A percentile compares a stretch with the other conserved stretches of the same genome.
Conservation (phyloP, 495 filamentous ascomycete species). For the Annulohypoxylon maeteangense region DNA sequence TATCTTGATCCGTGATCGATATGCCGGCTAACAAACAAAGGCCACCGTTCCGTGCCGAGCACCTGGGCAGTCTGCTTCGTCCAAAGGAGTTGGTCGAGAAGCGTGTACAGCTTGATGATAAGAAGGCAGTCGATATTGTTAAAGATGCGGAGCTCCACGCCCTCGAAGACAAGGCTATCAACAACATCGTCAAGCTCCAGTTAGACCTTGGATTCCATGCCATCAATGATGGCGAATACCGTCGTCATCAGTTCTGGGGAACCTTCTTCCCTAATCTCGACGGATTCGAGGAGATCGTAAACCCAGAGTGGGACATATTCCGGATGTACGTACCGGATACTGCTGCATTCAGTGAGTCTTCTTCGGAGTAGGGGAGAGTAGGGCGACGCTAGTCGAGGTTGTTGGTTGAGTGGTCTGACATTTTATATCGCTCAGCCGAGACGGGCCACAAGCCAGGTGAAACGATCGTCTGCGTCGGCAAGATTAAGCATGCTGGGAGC, state of each 20-base stretch:
- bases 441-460: slow-evolving; percentile 73
- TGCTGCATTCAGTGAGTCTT: slow-evolving; percentile 65
- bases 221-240: slow-evolving; percentile 76
- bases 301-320: slow-evolving; percentile 69
- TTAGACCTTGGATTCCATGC: slow-evolving; percentile 69
- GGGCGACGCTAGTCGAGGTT: background rate
- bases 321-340: slow-evolving; percentile 76
- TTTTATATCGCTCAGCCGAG: slow-evolving; percentile 53
- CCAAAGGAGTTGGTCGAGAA: slow-evolving; percentile 68
- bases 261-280: slow-evolving; percentile 75
- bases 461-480: slow-evolving; percentile 72
- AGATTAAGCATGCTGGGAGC: slow-evolving; percentile 73
- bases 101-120: slow-evolving; percentile 60
- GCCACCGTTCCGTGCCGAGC: slow-evolving; percentile 78
- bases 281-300: slow-evolving; percentile 69
- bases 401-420: slow-evolving; percentile 20
- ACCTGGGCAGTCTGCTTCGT: slow-evolving; percentile 75
- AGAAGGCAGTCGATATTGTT: slow-evolving; percentile 46
- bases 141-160: slow-evolving; percentile 54
- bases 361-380: slow-evolving; percentile 44
- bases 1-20: background rate
- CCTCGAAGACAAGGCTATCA: slow-evolving; percentile 69
- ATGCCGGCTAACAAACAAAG: slow-evolving; percentile 59
- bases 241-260: slow-evolving; percentile 65
- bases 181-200: slow-evolving; percentile 70